phyloP scores from a whole-genome alignment of 345 rosid genomes.

The Acer negundo region DNA sequence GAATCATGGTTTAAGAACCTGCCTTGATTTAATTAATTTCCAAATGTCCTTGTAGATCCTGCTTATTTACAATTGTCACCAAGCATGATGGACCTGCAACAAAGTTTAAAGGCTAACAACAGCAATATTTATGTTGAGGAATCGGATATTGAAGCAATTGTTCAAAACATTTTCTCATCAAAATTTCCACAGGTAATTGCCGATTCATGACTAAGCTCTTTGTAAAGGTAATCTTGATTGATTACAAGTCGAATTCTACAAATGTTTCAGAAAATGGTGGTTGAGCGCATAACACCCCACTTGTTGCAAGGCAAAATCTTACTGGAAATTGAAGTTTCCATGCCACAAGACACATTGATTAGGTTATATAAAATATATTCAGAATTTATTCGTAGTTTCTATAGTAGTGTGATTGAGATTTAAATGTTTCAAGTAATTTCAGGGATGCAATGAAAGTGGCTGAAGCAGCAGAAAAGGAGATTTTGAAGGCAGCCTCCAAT shows the following conservation, averaged over 20 bases:
- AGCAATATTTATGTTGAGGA: constrained; percentile 35
- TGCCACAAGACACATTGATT: constrained; percentile 37
- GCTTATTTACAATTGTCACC: constrained; percentile 48
- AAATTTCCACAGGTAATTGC: constrained; percentile 55
- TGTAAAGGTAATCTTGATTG: neutral
- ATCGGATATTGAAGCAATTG: constrained; percentile 49
- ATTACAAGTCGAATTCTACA: neutral
- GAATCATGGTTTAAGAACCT: neutral
- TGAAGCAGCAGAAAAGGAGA: constrained; percentile 36
- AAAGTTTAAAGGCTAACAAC: constrained; percentile 25
- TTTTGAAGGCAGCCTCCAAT: constrained; percentile 26
- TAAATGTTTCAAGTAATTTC: neutral
- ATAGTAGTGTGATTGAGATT: too few relatives aligned
- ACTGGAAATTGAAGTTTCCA: constrained; percentile 52
- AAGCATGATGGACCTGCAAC: constrained; percentile 30
- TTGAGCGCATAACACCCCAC: constrained; percentile 67
- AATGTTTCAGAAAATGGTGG: constrained; percentile 54
- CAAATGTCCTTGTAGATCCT: constrained; percentile 57
- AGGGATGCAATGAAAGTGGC: constrained; percentile 39
- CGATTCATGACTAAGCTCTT: neutral
- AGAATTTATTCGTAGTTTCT: neutral
- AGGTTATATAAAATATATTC: constrained; percentile 14
- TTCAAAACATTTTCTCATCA: constrained; percentile 43
- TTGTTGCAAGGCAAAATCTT: constrained; percentile 62
- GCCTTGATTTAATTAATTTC: too few relatives aligned